These are phyloP conservation scores for Rosa chinensis DNA, from an alignment of 306 rosid genomes.

Conservation along the genomic window DNA sequence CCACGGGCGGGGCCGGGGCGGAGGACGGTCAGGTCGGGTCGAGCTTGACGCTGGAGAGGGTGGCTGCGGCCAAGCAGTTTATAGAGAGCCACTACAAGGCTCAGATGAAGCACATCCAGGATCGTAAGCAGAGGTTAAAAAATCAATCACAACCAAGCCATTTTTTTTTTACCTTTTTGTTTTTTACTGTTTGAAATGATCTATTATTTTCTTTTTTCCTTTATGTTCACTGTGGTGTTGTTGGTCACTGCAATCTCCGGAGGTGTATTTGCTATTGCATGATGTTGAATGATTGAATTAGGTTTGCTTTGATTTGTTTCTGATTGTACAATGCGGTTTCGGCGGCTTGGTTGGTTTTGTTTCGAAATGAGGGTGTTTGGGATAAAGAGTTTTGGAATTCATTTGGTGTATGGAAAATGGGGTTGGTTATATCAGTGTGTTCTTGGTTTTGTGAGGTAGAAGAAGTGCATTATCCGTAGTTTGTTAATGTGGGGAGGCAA, in stretches of 20 bases:
- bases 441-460: background rate
- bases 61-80: constrained; percentile 85
- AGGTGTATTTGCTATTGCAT: background rate
- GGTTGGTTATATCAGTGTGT: constrained; percentile 4
- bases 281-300: background rate
- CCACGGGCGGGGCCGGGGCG: constrained; percentile 19
- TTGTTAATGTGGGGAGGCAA: background rate
- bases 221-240: too few relatives aligned
- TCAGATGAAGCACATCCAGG: constrained; percentile 69
- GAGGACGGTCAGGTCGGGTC: constrained; percentile 51
- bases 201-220: background rate
- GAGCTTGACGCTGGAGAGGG: constrained; percentile 83
- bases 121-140: constrained; percentile 78
- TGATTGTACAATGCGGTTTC: background rate
- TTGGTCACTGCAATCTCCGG: background rate
- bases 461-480: background rate
- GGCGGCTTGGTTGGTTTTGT: background rate
- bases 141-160: too few relatives aligned
- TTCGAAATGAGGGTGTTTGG: constrained; percentile 3
- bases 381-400: background rate
- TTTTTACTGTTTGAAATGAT: background rate
- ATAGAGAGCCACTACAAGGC: constrained; percentile 82
- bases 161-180: background rate
- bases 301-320: background rate
- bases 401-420: constrained; percentile 19